Conservation (phyloP, 345 rosid genomes). For the Carallia pectinifolia region DNA sequence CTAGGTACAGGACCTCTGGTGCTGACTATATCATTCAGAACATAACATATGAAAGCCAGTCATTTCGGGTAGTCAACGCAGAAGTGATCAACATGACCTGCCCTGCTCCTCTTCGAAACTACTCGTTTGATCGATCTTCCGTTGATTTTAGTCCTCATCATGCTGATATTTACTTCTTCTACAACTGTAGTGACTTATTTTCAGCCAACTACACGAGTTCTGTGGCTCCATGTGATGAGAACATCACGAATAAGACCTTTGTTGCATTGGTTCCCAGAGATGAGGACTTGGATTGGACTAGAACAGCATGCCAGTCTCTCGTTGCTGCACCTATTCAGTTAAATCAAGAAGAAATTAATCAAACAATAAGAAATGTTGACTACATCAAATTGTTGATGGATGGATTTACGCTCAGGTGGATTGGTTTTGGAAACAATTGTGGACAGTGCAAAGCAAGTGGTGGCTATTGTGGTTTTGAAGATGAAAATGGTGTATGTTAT, state of each 20-base stretch:
- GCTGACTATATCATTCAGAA: conserved; percentile 22
- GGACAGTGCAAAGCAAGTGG: conserved; percentile 25
- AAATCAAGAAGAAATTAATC: not conserved
- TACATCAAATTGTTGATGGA: conserved; percentile 13
- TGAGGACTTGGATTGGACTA: conserved; percentile 9
- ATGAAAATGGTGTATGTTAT: conserved; percentile 17
- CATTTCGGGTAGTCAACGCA: conserved; percentile 20
- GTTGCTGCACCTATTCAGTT: conserved; percentile 24
- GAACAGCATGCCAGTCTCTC: conserved; percentile 1
- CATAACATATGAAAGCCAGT: conserved; percentile 19
- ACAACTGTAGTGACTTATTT: conserved; percentile 16
- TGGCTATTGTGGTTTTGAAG: conserved; percentile 28
- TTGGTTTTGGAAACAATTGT: conserved; percentile 15
- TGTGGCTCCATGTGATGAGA: conserved; percentile 12
- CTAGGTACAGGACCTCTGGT: conserved; percentile 18
- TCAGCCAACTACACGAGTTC: conserved; percentile 10
- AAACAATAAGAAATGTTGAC: conserved; percentile 1
- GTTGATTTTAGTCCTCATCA: conserved; percentile 23
- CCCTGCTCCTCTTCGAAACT: conserved; percentile 19
- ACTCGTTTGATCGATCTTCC: conserved; percentile 28
- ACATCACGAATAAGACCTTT: not conserved
- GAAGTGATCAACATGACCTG: conserved; percentile 18
- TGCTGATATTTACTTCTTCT: conserved; percentile 28
- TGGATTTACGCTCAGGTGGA: conserved; percentile 32
- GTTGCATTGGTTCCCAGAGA: conserved; percentile 25